Conservation (phyloP, 305 asterid genomes). For the Plantago coronopus region DNA sequence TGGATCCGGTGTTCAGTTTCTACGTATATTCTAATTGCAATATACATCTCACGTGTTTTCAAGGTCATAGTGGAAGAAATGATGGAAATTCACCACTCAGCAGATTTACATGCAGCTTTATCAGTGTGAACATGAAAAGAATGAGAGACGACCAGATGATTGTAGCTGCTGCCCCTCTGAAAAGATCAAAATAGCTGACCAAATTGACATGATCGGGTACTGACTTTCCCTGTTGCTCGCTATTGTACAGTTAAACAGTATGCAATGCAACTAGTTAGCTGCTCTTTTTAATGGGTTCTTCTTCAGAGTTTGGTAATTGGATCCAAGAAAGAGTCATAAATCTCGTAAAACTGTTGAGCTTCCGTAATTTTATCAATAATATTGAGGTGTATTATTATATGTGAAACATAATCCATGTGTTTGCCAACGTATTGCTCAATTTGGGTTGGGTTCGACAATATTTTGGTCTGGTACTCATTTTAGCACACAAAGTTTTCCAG, state of each 20-base stretch:
- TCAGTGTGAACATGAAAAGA: slow-evolving; percentile 34
- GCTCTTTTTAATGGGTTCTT: no score
- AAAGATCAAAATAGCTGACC: slow-evolving; percentile 38
- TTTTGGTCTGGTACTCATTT: no score
- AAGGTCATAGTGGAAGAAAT: slow-evolving; percentile 28
- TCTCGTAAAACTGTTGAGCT: no score
- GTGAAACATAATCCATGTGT: no score
- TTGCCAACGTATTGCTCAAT: no score
- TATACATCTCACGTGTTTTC: slow-evolving; percentile 11
- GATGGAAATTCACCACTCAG: slow-evolving; percentile 8
- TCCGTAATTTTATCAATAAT: no score
- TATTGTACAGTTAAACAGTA: neutral
- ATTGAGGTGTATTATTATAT: no score
- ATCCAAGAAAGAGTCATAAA: no score
- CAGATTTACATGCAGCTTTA: slow-evolving; percentile 32
- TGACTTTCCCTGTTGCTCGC: neutral
- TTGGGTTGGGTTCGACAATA: no score
- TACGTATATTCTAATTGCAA: neutral
- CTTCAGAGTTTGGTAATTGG: no score
- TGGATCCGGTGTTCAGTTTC: neutral
- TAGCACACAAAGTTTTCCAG: no score
- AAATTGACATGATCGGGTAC: neutral
- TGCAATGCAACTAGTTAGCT: no score
- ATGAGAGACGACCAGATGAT: slow-evolving; percentile 46
- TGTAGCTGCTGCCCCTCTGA: slow-evolving; percentile 31